Conservation (phyloP, 192 early-diverging fungal species). For the Pecoramyces ruminantium region DNA sequence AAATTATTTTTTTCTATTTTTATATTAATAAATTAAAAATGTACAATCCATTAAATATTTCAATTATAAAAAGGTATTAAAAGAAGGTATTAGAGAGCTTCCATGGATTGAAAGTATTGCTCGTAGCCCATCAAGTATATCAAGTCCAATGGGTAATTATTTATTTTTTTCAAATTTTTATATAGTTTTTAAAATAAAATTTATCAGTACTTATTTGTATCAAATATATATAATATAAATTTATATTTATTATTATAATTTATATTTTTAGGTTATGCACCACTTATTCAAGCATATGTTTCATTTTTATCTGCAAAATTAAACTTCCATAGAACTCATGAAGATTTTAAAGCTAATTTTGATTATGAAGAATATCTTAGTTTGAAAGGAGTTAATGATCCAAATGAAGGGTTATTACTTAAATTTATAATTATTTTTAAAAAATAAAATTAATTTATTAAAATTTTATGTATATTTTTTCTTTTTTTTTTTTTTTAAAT, state of each 20-base stretch:
- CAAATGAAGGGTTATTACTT: slow-evolving; percentile 80
- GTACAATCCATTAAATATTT: no score
- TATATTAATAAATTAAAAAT: no score
- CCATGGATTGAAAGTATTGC: slow-evolving; percentile 64
- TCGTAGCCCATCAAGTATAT: neutral
- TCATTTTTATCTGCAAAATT: slow-evolving; percentile 79
- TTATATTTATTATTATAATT: neutral
- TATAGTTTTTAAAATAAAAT: no score
- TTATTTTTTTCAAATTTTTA: no score
- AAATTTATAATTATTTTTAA: no score
- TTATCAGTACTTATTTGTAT: no score
- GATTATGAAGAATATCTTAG: slow-evolving; percentile 95
- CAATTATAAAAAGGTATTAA: slow-evolving; percentile 52
- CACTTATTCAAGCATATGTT: slow-evolving; percentile 76
- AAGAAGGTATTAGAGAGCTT: slow-evolving; percentile 63
- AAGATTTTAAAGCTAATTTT: slow-evolving; percentile 86
- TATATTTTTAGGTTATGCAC: slow-evolving; percentile 43
- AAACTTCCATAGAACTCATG: slow-evolving; percentile 77
- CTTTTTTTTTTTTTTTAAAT: no score
- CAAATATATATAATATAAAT: no score
- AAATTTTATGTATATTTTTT: no score
- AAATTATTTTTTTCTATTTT: no score
- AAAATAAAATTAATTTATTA: no score
- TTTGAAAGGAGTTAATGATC: slow-evolving; percentile 85
- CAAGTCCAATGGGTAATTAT: slow-evolving; percentile 2